Base-by-base conservation (phyloP, 768 basidiomycete species). In the Tylopilus sp. region DNA sequence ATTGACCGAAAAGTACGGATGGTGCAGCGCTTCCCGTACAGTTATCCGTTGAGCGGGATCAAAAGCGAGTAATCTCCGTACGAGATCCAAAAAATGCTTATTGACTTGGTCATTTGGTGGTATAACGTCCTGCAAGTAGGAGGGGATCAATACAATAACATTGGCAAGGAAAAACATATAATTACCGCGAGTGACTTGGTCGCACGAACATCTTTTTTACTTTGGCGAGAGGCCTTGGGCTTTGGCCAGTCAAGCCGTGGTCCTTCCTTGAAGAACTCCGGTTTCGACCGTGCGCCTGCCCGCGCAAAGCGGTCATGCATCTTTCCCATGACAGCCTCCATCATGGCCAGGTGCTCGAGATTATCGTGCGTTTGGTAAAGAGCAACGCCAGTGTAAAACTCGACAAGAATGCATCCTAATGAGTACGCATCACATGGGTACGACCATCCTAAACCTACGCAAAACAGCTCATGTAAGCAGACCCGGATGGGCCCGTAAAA, bases 291-390 rank as follows among this genome's bases (percentile, higher is more conserved):
- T 9, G 85, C 82, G 17, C 86, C 88, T 40, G 79, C 77, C 39
- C 86, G 79, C 35, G 83, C 82, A 64, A 95, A 92, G 6, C 86
- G 83, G 45, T 88, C 85, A 0, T 95, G 91, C 87, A 98, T 95
- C 74, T 89, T 91, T 52, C 95, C 95, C 90, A 98, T 98, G 35
- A 98, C 97, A 68, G 90, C 86, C 68, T 98, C 95, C 97, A 99
- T 99, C 97, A 99, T 99, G 36, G 95, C 97, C 13, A 99, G 82
- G 71, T 99, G 97, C 69, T 99, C 97, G 9, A 98, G 80, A 68
- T 99, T 98, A 71, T 98, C 95, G 63, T 98, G 97, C 1, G 97
- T 98, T 71, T 99, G 97, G 73, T 97, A 99, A n/a, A 99, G 80
- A 8, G 97, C 97, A 30, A 93, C 83, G 23, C 97, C 97, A 17